Evolutionary conservation across 208 protist genomes (phyloP).

Genomic region (Phytomonas sp.): DNA sequence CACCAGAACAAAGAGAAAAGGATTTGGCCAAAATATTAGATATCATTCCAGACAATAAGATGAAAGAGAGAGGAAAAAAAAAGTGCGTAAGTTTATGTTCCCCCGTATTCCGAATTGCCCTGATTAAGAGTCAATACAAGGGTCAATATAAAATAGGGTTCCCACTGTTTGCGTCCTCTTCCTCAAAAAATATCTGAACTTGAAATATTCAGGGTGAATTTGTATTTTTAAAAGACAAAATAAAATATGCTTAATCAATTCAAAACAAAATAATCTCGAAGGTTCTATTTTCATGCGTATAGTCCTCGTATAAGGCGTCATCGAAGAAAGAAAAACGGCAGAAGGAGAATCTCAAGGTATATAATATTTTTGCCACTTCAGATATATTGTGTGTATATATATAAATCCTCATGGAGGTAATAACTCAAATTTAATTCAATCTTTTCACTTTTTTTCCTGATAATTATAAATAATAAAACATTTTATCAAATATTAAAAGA

Average conservation of each 20-base stretch:
- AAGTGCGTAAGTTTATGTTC: not conserved
- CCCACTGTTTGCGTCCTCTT: too few species aligned
- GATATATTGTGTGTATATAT: not conserved
- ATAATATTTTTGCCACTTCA: too few species aligned
- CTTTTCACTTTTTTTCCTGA: conserved; percentile 11
- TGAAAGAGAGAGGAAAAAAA: conserved; percentile 1
- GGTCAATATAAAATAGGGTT: too few species aligned
- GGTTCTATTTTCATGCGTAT: not conserved
- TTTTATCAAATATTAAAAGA: conserved; percentile 1
- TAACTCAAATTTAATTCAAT: conserved; percentile 2
- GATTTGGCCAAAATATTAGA: not conserved
- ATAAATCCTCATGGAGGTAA: not conserved
- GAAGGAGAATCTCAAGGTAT: too few species aligned
- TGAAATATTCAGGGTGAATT: too few species aligned
- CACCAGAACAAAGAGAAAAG: not conserved
- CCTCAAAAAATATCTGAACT: not conserved
- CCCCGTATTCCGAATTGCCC: too few species aligned
- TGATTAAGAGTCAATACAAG: too few species aligned
- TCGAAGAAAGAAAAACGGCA: too few species aligned
- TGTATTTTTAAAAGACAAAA: conserved; percentile 7
- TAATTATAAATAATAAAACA: conserved; percentile 5
- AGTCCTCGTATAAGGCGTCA: too few species aligned
- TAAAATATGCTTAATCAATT: conserved; percentile 10
- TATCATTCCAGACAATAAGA: conserved; percentile 10
- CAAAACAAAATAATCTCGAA: conserved; percentile 11